phyloP scores from a whole-genome alignment of 139 green algal genomes.

The Micractinium sp. region DNA sequence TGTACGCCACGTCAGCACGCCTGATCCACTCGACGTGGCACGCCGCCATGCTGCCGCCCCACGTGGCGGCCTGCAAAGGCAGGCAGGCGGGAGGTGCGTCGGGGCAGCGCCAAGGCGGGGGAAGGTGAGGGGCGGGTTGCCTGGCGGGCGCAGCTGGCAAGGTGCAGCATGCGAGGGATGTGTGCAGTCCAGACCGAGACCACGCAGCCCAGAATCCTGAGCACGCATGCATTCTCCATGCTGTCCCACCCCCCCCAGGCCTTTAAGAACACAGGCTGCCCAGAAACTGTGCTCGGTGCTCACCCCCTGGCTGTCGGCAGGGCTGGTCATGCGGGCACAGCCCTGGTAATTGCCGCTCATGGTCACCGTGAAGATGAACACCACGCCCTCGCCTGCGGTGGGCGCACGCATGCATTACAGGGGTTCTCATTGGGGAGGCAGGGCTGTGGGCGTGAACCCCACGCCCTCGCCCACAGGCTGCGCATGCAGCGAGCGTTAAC shows the following conservation, averaged over 20 bases:
- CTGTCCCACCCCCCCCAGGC: too few species aligned
- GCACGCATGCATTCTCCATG: too few species aligned
- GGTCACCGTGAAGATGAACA: conserved; percentile 79
- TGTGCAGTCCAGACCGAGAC: too few species aligned
- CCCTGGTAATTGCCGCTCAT: conserved; percentile 75
- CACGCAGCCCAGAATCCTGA: too few species aligned
- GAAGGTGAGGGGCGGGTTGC: background rate
- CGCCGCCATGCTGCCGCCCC: background rate
- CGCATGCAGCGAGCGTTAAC: too few species aligned
- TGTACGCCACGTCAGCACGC: conserved; percentile 2
- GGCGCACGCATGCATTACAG: too few species aligned
- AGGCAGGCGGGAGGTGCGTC: background rate
- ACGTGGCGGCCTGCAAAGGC: background rate
- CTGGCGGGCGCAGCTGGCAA: too few species aligned
- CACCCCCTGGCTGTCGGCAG: conserved; percentile 30
- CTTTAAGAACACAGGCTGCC: too few species aligned
- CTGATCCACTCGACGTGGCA: conserved; percentile 18
- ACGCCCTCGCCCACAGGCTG: too few species aligned
- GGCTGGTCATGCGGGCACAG: conserved; percentile 71
- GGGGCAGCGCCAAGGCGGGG: background rate
- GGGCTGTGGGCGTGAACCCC: background rate
- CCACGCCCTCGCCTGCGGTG: conserved; percentile 46
- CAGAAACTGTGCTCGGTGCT: background rate
- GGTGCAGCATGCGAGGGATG: too few species aligned
- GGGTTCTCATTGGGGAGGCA: too few species aligned